Conservation (phyloP, 2,329 filamentous ascomycete genomes). For the Ceratocystis alfenasii region DNA sequence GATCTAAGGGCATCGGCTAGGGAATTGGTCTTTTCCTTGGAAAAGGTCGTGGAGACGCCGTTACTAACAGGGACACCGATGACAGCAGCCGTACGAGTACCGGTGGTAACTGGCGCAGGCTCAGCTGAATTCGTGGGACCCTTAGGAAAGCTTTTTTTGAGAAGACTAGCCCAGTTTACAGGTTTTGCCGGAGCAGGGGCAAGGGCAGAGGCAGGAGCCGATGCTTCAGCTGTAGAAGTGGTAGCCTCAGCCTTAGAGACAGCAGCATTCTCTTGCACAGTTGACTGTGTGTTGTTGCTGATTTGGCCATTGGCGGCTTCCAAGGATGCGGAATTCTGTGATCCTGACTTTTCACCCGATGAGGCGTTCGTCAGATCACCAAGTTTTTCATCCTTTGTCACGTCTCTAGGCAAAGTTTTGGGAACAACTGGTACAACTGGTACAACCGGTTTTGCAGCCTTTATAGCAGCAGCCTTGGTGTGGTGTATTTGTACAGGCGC, state of each 20-base stretch:
- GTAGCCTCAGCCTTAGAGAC: constrained; percentile 25
- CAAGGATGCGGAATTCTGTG: not conserved
- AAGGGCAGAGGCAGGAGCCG: constrained; percentile 24
- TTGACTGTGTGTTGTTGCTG: constrained; percentile 17
- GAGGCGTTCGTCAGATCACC: not conserved
- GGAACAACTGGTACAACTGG: constrained; percentile 40
- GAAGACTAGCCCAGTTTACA: constrained; percentile 23
- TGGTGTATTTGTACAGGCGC: not conserved
- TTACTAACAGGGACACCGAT: constrained; percentile 24
- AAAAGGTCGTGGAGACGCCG: constrained; percentile 29
- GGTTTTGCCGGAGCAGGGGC: constrained; percentile 23
- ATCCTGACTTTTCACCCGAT: constrained; percentile 1
- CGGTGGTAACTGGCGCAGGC: constrained; percentile 20
- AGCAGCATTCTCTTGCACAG: constrained; percentile 25
- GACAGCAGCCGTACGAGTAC: constrained; percentile 18
- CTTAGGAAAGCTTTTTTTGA: constrained; percentile 15
- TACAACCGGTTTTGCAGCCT: constrained; percentile 31
- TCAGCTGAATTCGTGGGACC: constrained; percentile 26
- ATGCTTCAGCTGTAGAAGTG: constrained; percentile 19
- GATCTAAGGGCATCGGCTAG: constrained; percentile 65
- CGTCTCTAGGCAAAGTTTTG: constrained; percentile 31
- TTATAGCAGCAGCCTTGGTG: constrained; percentile 20
- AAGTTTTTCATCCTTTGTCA: constrained; percentile 23
- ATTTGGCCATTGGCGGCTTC: constrained; percentile 16
- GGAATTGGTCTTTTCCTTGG: constrained; percentile 42